phyloP scores from a whole-genome alignment of 176 grass and related monocot species.

The Pontederia crassipes region DNA sequence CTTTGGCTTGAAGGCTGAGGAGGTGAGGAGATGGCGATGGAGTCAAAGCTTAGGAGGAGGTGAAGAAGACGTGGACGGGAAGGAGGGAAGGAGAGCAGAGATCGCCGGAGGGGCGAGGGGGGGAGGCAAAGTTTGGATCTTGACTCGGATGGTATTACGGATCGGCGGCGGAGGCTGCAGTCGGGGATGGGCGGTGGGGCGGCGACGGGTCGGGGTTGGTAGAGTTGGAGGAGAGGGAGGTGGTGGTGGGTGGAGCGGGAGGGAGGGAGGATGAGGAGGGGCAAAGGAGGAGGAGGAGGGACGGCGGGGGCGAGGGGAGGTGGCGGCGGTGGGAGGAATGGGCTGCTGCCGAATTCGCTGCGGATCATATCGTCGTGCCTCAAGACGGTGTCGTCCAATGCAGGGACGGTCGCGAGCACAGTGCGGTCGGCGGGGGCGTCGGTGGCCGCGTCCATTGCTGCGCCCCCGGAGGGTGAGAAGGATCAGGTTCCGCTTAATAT shows the following conservation, averaged over 20 bases:
- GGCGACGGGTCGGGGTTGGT: neutral
- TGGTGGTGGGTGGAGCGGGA: neutral
- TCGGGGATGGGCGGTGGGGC: conserved; percentile 6
- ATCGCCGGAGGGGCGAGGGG: no score
- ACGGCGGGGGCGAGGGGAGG: conserved; percentile 24
- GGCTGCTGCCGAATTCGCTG: conserved; percentile 85
- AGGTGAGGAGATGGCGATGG: no score
- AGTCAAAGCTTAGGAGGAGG: no score
- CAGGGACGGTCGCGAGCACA: conserved; percentile 81
- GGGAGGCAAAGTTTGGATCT: no score
- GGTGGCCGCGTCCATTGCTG: conserved; percentile 80
- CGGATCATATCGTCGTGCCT: conserved; percentile 98
- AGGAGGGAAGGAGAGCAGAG: no score
- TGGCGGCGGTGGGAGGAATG: conserved; percentile 63
- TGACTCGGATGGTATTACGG: neutral
- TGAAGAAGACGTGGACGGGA: no score
- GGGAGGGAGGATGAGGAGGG: neutral
- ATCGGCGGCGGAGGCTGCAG: neutral
- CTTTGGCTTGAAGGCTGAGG: no score
- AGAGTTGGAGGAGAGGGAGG: neutral
- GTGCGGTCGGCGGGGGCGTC: conserved; percentile 94
- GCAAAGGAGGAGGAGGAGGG: conserved; percentile 42
- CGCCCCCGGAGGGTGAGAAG: conserved; percentile 80
- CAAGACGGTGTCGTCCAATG: conserved; percentile 97
- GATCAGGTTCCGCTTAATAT: conserved; percentile 50